Base-by-base conservation (phyloP, 495 filamentous ascomycete genomes). In the Bacidia rubella region DNA sequence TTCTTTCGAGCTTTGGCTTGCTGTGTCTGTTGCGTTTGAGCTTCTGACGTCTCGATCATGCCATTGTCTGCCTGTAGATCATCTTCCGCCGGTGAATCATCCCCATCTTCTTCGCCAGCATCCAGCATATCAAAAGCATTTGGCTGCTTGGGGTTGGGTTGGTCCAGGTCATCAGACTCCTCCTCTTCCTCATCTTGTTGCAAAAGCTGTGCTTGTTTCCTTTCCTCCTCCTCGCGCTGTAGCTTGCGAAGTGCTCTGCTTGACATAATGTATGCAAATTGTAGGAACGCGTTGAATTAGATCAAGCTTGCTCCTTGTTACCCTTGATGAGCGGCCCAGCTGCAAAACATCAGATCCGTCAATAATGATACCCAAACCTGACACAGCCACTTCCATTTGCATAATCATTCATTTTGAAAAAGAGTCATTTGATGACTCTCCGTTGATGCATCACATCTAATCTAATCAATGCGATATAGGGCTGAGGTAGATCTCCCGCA, bases 191-290 rank as follows among this genome's bases (percentile, higher is more conserved):
- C 64, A n/a, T 65, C 64, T 57, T 68, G 50, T 11, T 62, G 57
- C 22, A 64, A 32, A 64, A 61, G n/a, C 5, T 53, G 54, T 38
- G 77, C 69, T 60, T 80, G 75, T 60, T 78, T 70, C 67, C 83
- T 79, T 71, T 85, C 70, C 57, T 77, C 75, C 47, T 70, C 69
- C 64, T 77, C 72, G 58, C 71, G 79, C 57, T 87, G 85, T 40
- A 89, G 69, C 66, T 86, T 88, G 44, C 86, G 77, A 47, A 92
- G 65, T 27, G 87, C 85, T 54, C 87, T 78, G 25, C 80, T 86
- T 35, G 87, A 90, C 87, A 94, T 94, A 45, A 54, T 70, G 55
- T 5, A 35, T 35, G 5, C 15, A 7, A 7, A 35, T 7, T 50
- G 27, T 17, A 9, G 1, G 22, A 38, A 38, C 24, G 27, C n/a